Evolutionary conservation across 163 green algal species (phyloP).

Genomic region (Scenedesmus sp.): DNA sequence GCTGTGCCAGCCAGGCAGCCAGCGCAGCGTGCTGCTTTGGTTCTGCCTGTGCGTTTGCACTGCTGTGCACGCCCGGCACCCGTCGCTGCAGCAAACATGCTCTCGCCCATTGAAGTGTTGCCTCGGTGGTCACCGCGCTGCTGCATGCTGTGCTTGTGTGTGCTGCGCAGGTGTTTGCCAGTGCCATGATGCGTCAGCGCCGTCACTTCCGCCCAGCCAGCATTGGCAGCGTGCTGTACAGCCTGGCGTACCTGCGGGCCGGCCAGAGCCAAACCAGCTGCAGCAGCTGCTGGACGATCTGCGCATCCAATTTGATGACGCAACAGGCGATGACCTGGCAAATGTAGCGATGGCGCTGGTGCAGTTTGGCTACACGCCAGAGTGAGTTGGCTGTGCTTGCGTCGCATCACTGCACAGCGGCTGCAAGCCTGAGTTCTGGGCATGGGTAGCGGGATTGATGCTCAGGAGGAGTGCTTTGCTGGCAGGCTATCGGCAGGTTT

Average conservation of each 20-base stretch:
- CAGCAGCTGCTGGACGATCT: constrained; percentile 33
- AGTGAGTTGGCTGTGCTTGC: constrained; percentile 18
- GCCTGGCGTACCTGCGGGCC: constrained; percentile 45
- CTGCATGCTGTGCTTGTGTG: neutral
- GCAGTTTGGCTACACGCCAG: constrained; percentile 47
- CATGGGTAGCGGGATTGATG: too few relatives aligned
- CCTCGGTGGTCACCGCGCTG: neutral
- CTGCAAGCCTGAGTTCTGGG: too few relatives aligned
- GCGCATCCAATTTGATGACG: constrained; percentile 21
- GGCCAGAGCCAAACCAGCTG: neutral
- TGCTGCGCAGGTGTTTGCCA: constrained; percentile 22
- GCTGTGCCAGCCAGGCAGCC: too few relatives aligned
- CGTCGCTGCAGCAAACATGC: too few relatives aligned
- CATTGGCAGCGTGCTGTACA: constrained; percentile 47
- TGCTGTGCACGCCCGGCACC: too few relatives aligned
- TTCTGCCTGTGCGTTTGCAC: too few relatives aligned
- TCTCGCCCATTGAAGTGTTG: neutral
- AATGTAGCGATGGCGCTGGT: constrained; percentile 49
- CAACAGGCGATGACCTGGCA: constrained; percentile 49
- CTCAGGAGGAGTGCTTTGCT: too few relatives aligned
- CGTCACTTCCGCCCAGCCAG: constrained; percentile 16
- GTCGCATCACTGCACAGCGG: too few relatives aligned
- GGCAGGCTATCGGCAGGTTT: too few relatives aligned
- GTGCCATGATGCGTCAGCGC: constrained; percentile 7
- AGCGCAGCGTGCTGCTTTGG: too few relatives aligned